Conservation (phyloP, 148 eudicot genomes). For the Salicornia ramosissima region DNA sequence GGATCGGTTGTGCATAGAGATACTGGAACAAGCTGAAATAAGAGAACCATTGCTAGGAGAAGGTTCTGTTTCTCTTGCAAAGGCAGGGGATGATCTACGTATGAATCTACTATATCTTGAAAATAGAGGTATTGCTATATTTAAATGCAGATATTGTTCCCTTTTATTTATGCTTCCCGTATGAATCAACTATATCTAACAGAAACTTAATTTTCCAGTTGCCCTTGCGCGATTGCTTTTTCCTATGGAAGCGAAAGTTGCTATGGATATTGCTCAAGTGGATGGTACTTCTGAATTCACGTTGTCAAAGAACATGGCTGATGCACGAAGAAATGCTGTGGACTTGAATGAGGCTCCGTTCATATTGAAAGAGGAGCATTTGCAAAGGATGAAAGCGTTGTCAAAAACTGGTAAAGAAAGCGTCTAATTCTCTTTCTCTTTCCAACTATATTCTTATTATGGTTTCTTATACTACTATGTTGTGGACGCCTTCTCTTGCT, state of each 20-base stretch:
- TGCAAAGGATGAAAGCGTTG: conserved; percentile 71
- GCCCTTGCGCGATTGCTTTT: conserved; percentile 74
- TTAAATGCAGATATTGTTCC: not conserved
- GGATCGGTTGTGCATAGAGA: conserved; percentile 88
- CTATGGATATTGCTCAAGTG: conserved; percentile 96
- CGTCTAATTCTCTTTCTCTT: not conserved
- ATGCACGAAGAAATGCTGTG: conserved; percentile 50
- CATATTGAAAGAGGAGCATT: conserved; percentile 66
- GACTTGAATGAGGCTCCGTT: conserved; percentile 88
- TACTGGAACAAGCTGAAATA: conserved; percentile 85
- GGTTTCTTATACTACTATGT: not conserved
- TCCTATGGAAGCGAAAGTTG: conserved; percentile 90
- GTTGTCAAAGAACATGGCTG: conserved; percentile 41
- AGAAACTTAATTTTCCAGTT: too few relatives aligned
- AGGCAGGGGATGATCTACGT: conserved; percentile 78
- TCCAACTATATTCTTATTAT: not conserved
- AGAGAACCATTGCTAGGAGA: conserved; percentile 77
- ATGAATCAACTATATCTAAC: too few relatives aligned
- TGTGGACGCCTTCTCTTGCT: not conserved
- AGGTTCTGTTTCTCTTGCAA: conserved; percentile 69
- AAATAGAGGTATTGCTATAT: conserved; percentile 61
- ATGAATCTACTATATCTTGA: conserved; percentile 73
- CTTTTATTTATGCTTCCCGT: too few relatives aligned
- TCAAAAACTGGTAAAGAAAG: conserved; percentile 60
- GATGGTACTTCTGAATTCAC: conserved; percentile 75